phyloP scores from a whole-genome alignment of 73 alveolate species.

The Symbiodinium natans region DNA sequence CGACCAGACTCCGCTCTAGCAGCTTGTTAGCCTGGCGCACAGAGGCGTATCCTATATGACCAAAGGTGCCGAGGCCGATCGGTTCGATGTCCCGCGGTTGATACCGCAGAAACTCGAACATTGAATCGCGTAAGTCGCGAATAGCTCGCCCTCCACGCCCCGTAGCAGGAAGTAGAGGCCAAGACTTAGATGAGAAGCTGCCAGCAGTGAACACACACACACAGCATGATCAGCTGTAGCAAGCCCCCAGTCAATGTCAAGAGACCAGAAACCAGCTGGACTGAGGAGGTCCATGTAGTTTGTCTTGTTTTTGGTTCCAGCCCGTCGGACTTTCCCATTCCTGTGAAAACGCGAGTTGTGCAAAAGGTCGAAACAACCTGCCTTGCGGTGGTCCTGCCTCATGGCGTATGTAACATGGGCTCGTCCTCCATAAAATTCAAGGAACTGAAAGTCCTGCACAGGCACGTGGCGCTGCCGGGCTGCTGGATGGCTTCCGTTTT shows the following conservation, averaged over 20 bases:
- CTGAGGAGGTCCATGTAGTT: background rate
- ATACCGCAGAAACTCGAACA: background rate
- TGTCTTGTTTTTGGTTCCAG: background rate
- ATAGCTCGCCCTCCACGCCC: background rate
- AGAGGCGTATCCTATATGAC: background rate
- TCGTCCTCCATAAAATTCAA: background rate
- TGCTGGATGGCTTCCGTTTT: too few relatives aligned
- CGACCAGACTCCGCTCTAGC: too few relatives aligned
- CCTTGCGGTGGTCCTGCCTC: background rate
- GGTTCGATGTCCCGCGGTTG: background rate
- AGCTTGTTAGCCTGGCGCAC: background rate
- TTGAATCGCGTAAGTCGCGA: background rate
- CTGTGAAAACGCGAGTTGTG: background rate
- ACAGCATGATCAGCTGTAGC: too few relatives aligned
- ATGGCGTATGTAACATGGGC: background rate
- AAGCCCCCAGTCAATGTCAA: too few relatives aligned
- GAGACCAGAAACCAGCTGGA: background rate
- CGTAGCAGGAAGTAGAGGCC: background rate
- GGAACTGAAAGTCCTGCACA: background rate
- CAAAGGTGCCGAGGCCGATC: background rate
- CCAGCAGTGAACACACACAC: background rate
- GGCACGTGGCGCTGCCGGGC: too few relatives aligned
- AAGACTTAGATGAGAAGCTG: background rate
- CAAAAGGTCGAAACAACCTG: background rate
- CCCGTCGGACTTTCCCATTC: background rate